Base-by-base conservation (phyloP, 2,329 filamentous ascomycete genomes). In the Fusarium armeniacum region DNA sequence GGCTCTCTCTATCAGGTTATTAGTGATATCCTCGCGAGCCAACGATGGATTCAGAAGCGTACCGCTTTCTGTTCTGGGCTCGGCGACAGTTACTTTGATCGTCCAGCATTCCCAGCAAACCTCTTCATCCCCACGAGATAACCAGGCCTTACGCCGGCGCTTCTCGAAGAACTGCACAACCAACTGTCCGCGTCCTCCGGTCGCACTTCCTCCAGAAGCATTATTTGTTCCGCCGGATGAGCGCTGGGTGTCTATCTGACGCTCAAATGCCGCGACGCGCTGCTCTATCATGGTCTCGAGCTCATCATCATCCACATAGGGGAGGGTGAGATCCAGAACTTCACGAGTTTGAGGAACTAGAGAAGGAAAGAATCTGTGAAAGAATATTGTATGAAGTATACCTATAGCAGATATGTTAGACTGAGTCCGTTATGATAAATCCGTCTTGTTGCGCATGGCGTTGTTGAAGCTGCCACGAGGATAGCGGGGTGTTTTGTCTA, bases 71-170 rank as follows among this genome's bases (percentile, higher is more conserved):
- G 93, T 97, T 76, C 91, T 85, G 32, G 95, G 94, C 73, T 93
- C 94, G 12, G 94, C 93, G 58, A 98, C 89, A n/a, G 94, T 97
- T 52, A 98, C 92, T 80, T 97, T 93, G 71, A 99, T 83, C 45
- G 92, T 93, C 96, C 96, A 99, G 76, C 89, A 90, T 84, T 98
- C 96, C 96, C 96, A 99, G 79, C 94, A 97, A 20, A 98, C 90
- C 79, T 98, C 94, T 78, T 98, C 94, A 71, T 98, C 95, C 26
- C 89, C 91, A 75, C 80, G 87, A 82, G 94, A 91, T 80, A 93
- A 90, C 78, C 92, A 94, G 3, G 89, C 87, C 84, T 94, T 96
- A 73, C 91, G 88, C 64, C 94, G 87, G 78, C 91, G 92, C 85
- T 95, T 96, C 83, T 99, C 95, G 73, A 97, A 97, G 83, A 98